phyloP scores from a whole-genome alignment of 257 asterid species.

The Nicotiana otophora region DNA sequence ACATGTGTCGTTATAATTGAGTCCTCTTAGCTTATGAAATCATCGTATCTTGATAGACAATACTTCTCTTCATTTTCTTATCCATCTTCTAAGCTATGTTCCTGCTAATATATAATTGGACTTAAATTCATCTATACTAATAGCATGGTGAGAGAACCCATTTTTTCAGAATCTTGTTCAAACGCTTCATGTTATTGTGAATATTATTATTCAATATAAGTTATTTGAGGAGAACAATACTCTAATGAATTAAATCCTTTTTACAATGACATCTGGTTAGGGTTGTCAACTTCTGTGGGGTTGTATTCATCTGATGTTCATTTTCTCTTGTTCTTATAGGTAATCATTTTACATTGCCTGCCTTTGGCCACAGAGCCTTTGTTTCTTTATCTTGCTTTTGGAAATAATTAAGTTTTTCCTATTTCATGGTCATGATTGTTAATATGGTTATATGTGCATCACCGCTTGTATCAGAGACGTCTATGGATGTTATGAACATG shows the following conservation, averaged over 20 bases:
- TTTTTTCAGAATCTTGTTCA: not conserved
- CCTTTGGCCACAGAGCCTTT: not conserved
- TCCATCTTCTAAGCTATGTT: not conserved
- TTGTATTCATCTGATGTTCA: not conserved
- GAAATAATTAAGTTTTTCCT: not conserved
- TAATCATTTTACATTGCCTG: not conserved
- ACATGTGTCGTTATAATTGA: not conserved
- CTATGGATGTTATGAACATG: conserved; percentile 1
- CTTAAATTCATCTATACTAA: not conserved
- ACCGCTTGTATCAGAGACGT: not conserved
- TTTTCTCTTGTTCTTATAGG: not conserved
- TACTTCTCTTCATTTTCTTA: conserved; percentile 3
- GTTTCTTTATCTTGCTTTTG: not conserved
- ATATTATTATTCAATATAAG: not conserved
- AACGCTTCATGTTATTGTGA: not conserved
- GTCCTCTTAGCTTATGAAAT: conserved; percentile 6
- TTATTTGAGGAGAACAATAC: not conserved
- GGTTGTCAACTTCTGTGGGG: not conserved
- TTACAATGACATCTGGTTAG: not conserved
- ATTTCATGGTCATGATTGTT: not conserved
- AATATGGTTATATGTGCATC: not conserved
- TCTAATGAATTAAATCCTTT: not conserved
- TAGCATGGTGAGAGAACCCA: not conserved
- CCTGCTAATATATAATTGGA: not conserved
- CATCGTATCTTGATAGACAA: not conserved